Conservation (phyloP, 306 rosid species). For the Hippophae gyantsensis region DNA sequence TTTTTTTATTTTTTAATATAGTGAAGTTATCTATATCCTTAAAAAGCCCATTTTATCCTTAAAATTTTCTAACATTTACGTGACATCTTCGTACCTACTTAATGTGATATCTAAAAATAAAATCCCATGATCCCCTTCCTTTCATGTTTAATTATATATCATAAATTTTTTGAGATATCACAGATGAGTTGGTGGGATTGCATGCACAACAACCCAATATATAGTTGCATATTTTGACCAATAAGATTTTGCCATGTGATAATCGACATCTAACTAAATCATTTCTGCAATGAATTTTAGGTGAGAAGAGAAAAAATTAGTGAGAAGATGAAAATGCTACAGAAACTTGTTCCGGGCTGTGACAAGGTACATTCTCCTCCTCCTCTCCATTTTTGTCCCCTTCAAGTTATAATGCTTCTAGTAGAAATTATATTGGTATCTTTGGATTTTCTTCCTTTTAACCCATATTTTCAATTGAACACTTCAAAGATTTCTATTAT, state of each 20-base stretch:
- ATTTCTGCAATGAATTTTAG: constrained; percentile 24
- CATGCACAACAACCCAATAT: too few species aligned
- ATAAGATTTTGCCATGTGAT: too few species aligned
- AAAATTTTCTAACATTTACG: constrained; percentile 4
- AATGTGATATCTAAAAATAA: not conserved
- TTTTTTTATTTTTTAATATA: not conserved
- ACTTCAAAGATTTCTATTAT: not conserved
- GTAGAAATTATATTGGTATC: too few species aligned
- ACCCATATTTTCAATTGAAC: constrained; percentile 12
- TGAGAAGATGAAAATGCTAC: constrained; percentile 85
- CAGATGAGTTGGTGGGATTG: too few species aligned
- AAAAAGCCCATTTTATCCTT: constrained; percentile 8
- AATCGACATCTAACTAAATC: not conserved
- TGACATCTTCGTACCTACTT: not conserved
- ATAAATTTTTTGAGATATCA: too few species aligned
- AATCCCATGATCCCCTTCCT: too few species aligned
- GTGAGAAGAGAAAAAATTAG: constrained; percentile 94
- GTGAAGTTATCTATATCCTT: not conserved
- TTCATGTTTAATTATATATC: too few species aligned
- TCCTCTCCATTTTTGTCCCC: too few species aligned
- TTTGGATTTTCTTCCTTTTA: too few species aligned
- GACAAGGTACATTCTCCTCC: constrained; percentile 45
- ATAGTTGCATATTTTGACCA: not conserved
- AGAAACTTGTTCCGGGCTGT: constrained; percentile 89
- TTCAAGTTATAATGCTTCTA: too few species aligned